phyloP scores from a whole-genome alignment of 2,329 filamentous ascomycete species.

The Scedosporium aurantiacum region DNA sequence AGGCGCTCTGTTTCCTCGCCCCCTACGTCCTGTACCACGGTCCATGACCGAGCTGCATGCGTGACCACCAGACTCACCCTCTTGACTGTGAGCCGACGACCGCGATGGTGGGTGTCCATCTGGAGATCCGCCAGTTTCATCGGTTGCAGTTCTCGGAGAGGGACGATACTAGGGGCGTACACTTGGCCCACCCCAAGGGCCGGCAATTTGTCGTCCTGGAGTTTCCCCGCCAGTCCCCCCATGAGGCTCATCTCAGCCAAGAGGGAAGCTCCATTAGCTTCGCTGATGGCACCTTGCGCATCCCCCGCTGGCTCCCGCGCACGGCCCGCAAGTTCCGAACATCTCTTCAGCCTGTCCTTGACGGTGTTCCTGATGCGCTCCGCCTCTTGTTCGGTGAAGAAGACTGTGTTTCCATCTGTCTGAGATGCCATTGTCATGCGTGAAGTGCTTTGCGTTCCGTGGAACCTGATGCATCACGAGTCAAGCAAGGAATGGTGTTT shows the following conservation, averaged over 20 bases:
- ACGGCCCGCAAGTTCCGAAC: constrained; percentile 12
- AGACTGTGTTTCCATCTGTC: constrained; percentile 17
- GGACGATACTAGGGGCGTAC: constrained; percentile 16
- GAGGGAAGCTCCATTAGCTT: constrained; percentile 18
- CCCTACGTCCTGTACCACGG: constrained; percentile 17
- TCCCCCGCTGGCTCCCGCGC: constrained; percentile 12
- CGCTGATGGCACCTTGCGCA: constrained; percentile 11
- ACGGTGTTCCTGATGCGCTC: constrained; percentile 16
- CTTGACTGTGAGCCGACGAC: constrained; percentile 14
- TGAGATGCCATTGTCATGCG: not conserved
- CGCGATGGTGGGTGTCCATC: constrained; percentile 21
- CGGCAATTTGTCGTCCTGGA: constrained; percentile 14
- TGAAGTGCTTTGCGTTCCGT: too few relatives aligned
- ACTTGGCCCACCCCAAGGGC: constrained; percentile 17
- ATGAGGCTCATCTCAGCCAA: constrained; percentile 21
- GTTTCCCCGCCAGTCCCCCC: constrained; percentile 8
- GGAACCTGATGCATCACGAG: too few relatives aligned
- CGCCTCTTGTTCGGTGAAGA: constrained; percentile 20
- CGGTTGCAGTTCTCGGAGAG: constrained; percentile 12
- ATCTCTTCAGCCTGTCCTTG: constrained; percentile 13
- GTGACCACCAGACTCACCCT: constrained; percentile 17
- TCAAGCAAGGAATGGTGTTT: too few relatives aligned
- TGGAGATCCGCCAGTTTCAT: constrained; percentile 16
- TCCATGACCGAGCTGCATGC: constrained; percentile 17
- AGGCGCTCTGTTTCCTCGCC: constrained; percentile 16